Base-by-base conservation (phyloP, 1,139 yeast genomes). In the Suhomyces maxii region DNA sequence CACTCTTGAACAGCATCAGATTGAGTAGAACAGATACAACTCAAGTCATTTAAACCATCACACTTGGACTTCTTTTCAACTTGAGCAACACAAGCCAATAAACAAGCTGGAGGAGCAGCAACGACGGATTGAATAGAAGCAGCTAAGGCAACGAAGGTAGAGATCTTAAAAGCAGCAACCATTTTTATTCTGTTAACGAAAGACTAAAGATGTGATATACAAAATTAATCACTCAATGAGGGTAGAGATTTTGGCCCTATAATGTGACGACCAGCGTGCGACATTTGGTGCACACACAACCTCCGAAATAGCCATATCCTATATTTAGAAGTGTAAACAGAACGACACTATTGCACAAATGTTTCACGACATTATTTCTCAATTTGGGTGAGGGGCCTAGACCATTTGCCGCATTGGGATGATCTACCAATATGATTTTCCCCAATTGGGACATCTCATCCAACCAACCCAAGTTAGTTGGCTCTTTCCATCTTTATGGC, bases 91-190 rank as follows among this genome's bases (percentile, higher is more conserved):
- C 96, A 89, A 40, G 96, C 95, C 65, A 89, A 76, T 56, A 89
- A 73, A 75, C 96, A 89, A 37, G 96, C 96, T 53, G 95, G 95
- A 45, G 96, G 93, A 48, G 93, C 75, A 49, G 95, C 95, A 42
- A 79, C 67, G 39, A 74, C 80, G 42, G 72, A 60, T 41, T 73
- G 71, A 45, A 80, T 68, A 48, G 80, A 63, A 46, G 80, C 68
- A 46, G 82, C 79, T 48, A 82, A 63, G 44, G 82, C 75, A 51
- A 79, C 67, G 54, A 79, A 68, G 42, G 81, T 67, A 44, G 84
- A 67, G 54, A 77, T 49, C 53, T 65, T 69, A 45, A 64, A 53
- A 46, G 54, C 35, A 40, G 58, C 49, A 45, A 51, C 51, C 57
- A 54, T 53, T 34, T 42, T 44, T 18, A 9, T 34, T 18, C 14